Conservation (phyloP, 2,329 filamentous ascomycete genomes). For the Camillea tinctor region DNA sequence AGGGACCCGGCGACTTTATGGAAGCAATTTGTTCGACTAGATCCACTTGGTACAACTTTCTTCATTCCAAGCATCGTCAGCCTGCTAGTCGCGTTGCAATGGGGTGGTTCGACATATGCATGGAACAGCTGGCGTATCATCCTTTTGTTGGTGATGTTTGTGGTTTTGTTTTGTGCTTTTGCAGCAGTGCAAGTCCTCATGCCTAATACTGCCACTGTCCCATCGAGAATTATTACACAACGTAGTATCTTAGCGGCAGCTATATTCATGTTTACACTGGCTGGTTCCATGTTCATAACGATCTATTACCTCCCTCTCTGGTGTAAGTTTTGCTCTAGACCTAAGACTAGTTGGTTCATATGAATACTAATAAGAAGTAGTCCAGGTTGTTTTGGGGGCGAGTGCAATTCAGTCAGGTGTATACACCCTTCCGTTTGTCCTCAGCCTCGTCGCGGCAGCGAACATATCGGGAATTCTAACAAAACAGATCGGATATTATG, state of each 20-base stretch:
- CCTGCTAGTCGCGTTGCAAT: neutral
- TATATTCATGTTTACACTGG: constrained; percentile 34
- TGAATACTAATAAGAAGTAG: too few relatives aligned
- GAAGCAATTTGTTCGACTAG: too few relatives aligned
- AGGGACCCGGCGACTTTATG: too few relatives aligned
- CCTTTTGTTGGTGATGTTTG: constrained; percentile 41
- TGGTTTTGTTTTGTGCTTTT: constrained; percentile 31
- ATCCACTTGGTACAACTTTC: too few relatives aligned
- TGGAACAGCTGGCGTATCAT: constrained; percentile 47
- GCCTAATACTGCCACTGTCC: constrained; percentile 38
- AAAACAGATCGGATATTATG: constrained; percentile 37
- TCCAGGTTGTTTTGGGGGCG: constrained; percentile 34
- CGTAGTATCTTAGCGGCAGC: constrained; percentile 32
- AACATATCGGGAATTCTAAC: constrained; percentile 29
- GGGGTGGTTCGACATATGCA: constrained; percentile 42
- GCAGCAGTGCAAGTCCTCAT: constrained; percentile 33
- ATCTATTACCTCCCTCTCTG: constrained; percentile 34
- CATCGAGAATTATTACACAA: constrained; percentile 36
- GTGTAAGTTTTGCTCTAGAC: constrained; percentile 2
- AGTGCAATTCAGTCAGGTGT: constrained; percentile 36
- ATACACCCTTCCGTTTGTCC: constrained; percentile 35
- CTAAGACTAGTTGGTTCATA: too few relatives aligned
- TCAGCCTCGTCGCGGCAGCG: constrained; percentile 31
- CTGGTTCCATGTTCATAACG: constrained; percentile 26
- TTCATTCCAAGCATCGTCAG: neutral